Evolutionary conservation across 2,329 filamentous ascomycete species (phyloP), one percentile per base, ranked within the genome.

Genomic region (Alternaria metachromatica): DNA sequence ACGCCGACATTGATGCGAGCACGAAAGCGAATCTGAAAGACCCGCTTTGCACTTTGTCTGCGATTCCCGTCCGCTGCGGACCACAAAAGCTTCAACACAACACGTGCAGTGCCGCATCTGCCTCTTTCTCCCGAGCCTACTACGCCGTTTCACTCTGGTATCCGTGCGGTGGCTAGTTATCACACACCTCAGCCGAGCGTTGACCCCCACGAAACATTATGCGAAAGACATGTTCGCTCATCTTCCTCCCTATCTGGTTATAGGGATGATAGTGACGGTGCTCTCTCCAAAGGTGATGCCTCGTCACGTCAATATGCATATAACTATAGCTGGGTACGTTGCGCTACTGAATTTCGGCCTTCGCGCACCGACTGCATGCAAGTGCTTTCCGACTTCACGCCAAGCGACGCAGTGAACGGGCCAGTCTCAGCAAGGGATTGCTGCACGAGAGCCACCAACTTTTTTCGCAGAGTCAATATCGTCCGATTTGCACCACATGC

Each of bases 351-450:
- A 41, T 64, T 67, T 41, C 63, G 63, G 60, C 64, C 64, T 57
- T 58, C 46, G 66, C 61, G 62, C 60, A 63, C 61, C 60, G 60
- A 57, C 26, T 28, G 25, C 49, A 55, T 60, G 60, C 60, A 63
- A 73, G 68, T 68, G 66, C 68, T 69, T 61, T 58, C 65, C 58
- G 53, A 63, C 49, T 55, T 73, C 72, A 76, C 74, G 75, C 76
- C 75, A 76, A 77, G 74, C 41, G 55, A 69, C 64, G 70, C 66
- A 53, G 67, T 72, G 67, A 74, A 53, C 67, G 58, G 60, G 67
- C 60, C 33, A 66, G 58, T 15, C 41, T 59, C 63, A 55, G 58
- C 68, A 69, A 65, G 68, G 60, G 45, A 43, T 53, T 46, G 59
- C 64, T 70, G 69, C 71, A 68, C 63, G 60, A 41, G 43, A 55